Evolutionary conservation across 768 basidiomycete species (phyloP).

Genomic region (Gautieria morchelliformis): DNA sequence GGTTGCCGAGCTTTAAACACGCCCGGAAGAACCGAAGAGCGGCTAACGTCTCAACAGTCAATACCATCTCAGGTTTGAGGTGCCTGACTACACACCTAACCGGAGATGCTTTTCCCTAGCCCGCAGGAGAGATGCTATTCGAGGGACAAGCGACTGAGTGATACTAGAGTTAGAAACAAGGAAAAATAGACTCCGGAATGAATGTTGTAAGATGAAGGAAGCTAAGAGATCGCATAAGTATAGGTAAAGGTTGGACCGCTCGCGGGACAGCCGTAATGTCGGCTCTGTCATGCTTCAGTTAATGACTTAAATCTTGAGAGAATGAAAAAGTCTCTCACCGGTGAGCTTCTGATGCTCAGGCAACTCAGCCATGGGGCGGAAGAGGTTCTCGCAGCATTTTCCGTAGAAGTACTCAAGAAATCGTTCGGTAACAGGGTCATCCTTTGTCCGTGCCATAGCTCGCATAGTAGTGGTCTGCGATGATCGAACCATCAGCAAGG

Average conservation of each 20-base stretch:
- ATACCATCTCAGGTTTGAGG: neutral
- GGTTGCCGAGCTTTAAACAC: constrained; percentile 74
- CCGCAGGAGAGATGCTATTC: constrained; percentile 68
- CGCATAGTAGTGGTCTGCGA: constrained; percentile 25
- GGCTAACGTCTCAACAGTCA: constrained; percentile 36
- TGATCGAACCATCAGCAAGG: neutral
- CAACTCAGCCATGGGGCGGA: constrained; percentile 68
- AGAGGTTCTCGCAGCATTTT: constrained; percentile 63
- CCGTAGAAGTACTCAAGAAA: constrained; percentile 95
- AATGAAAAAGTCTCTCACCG: constrained; percentile 25
- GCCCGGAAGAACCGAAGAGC: constrained; percentile 88
- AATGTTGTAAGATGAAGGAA: constrained; percentile 81
- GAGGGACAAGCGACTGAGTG: constrained; percentile 36
- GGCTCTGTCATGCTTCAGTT: constrained; percentile 30
- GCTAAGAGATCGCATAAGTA: constrained; percentile 88
- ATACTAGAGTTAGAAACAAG: constrained; percentile 61
- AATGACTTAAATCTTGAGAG: constrained; percentile 8
- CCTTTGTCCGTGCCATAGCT: constrained; percentile 52
- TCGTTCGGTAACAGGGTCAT: constrained; percentile 77
- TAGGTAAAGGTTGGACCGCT: constrained; percentile 74
- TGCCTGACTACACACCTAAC: constrained; percentile 44
- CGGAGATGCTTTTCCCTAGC: constrained; percentile 87
- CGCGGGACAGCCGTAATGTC: constrained; percentile 49
- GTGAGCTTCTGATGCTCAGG: constrained; percentile 52
- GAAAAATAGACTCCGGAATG: constrained; percentile 87